Percentiles rank a stretch among this genome's conserved stretches.
phyloP scores from a whole-genome alignment of 768 basidiomycete genomes.

The Naganishia randhawae region DNA sequence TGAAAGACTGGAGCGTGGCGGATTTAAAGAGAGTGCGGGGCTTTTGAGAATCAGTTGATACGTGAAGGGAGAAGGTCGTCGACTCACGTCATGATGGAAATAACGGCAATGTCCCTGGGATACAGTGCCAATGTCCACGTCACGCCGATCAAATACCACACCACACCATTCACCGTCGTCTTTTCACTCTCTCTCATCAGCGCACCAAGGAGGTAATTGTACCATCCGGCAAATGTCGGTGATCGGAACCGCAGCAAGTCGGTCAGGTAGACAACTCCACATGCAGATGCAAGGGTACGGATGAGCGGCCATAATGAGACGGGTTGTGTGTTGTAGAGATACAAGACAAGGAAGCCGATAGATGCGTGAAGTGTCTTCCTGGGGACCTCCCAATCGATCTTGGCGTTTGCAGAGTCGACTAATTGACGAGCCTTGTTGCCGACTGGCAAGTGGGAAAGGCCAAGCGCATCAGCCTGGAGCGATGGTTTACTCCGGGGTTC shows the following conservation, averaged over 20 bases:
- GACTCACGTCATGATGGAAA: slow-evolving; percentile 82
- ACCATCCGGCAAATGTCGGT: slow-evolving; percentile 63
- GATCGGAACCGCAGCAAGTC: slow-evolving; percentile 71
- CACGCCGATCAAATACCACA: slow-evolving; percentile 87
- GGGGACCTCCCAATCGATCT: slow-evolving; percentile 83
- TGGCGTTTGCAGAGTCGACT: slow-evolving; percentile 15
- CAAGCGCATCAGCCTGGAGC: background rate
- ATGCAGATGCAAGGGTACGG: slow-evolving; percentile 61
- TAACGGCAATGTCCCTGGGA: slow-evolving; percentile 82
- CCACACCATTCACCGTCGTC: slow-evolving; percentile 75
- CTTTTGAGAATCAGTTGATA: background rate
- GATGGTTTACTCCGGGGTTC: background rate
- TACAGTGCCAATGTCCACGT: slow-evolving; percentile 69
- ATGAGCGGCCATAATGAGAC: slow-evolving; percentile 59
- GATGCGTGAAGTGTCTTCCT: slow-evolving; percentile 81
- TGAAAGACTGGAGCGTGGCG: slow-evolving; percentile 63
- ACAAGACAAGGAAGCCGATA: slow-evolving; percentile 68
- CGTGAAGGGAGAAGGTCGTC: background rate
- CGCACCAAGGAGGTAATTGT: slow-evolving; percentile 69
- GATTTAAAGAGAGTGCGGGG: background rate
- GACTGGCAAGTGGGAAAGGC: background rate
- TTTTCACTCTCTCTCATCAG: slow-evolving; percentile 89
- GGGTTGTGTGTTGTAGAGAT: slow-evolving; percentile 57
- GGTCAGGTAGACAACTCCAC: slow-evolving; percentile 66
- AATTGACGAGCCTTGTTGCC: slow-evolving; percentile 1